Conservation (phyloP, 495 filamentous ascomycete species). For the Penicillium paradoxum region DNA sequence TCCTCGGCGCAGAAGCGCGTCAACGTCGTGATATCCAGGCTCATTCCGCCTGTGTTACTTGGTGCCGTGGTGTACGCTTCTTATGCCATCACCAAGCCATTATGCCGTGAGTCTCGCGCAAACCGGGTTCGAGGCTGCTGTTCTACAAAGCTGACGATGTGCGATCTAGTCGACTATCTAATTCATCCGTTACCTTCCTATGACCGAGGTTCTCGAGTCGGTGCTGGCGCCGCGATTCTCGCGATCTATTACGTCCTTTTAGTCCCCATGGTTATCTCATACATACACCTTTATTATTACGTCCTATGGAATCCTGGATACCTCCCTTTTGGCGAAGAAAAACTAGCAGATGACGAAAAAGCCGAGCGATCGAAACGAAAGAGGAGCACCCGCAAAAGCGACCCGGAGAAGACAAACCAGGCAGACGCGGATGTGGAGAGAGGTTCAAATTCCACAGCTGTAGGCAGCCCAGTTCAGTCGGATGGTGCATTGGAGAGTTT, state of each 20-base stretch:
- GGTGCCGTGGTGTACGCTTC: constrained; percentile 57
- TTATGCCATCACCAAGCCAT: constrained; percentile 54
- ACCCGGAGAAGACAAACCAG: constrained; percentile 22
- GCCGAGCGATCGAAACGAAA: constrained; percentile 12
- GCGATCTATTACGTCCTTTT: constrained; percentile 67
- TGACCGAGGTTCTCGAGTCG: constrained; percentile 36
- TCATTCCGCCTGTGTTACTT: constrained; percentile 56
- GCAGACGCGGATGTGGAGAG: constrained; percentile 24
- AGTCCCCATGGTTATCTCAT: constrained; percentile 58
- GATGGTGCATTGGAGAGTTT: constrained; percentile 49
- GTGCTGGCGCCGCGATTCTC: constrained; percentile 62
- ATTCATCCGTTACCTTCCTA: constrained; percentile 46
- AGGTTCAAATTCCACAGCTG: constrained; percentile 16
- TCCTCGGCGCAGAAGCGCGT: constrained; percentile 39
- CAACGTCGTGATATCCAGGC: constrained; percentile 49
- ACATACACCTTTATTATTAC: constrained; percentile 60
- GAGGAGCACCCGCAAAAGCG: constrained; percentile 9
- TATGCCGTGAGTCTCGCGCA: constrained; percentile 47
- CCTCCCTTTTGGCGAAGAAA: constrained; percentile 51
- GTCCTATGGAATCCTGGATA: constrained; percentile 66
- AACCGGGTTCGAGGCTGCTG: too few relatives aligned
- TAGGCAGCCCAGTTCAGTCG: constrained; percentile 20
- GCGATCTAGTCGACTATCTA: constrained; percentile 57
- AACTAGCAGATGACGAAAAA: constrained; percentile 14
- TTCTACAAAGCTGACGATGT: background rate